Evolutionary conservation across 2,329 filamentous ascomycete species (phyloP).

Genomic region (Arthrobotrys sinensis): DNA sequence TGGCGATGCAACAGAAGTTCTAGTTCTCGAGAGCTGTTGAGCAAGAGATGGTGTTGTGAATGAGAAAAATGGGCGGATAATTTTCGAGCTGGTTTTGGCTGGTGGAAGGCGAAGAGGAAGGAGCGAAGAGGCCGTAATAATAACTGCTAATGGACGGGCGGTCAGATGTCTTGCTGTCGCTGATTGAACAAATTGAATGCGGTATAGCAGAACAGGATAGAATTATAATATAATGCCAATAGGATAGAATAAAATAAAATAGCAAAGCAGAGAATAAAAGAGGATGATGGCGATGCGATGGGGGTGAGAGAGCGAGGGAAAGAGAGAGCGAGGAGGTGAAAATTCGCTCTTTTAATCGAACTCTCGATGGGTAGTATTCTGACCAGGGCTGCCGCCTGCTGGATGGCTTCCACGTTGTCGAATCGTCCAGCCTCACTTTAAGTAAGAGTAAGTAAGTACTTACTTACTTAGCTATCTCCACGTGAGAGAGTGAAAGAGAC

Average conservation of each 20-base stretch:
- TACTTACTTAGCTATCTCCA: background rate
- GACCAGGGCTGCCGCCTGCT: background rate
- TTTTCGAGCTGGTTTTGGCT: constrained; percentile 31
- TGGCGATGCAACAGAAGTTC: background rate
- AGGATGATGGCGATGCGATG: constrained; percentile 6
- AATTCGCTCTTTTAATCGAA: constrained; percentile 30
- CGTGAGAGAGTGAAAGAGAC: background rate
- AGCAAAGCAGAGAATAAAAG: background rate
- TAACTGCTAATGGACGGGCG: constrained; percentile 3
- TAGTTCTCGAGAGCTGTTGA: background rate
- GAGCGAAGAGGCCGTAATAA: constrained; percentile 25
- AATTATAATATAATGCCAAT: background rate
- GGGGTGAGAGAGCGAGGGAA: background rate
- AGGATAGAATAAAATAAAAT: background rate
- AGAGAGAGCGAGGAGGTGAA: constrained; percentile 38
- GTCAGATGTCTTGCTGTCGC: constrained; percentile 23
- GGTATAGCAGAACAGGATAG: background rate
- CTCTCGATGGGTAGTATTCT: background rate
- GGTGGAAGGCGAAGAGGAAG: constrained; percentile 34
- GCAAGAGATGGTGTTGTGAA: constrained; percentile 6
- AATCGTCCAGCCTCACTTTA: constrained; percentile 6
- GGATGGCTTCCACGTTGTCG: constrained; percentile 20
- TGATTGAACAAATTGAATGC: background rate
- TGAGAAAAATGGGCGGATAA: constrained; percentile 27
- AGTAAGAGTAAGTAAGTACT: too few species aligned